Conservation (phyloP, 345 rosid genomes). For the Salix koriyanagi region DNA sequence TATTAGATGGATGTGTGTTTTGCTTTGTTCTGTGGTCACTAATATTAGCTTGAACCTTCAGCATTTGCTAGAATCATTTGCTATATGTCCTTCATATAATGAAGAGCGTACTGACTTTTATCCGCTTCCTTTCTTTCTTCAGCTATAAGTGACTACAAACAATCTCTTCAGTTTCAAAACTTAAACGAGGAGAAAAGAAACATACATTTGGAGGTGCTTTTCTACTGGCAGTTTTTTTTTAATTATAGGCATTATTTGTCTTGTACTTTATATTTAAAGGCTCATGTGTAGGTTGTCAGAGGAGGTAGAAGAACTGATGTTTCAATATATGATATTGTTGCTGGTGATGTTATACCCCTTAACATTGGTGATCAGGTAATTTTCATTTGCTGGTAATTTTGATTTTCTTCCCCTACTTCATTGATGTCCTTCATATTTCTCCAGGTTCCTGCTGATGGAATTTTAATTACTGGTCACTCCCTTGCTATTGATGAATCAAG, state of each 20-base stretch:
- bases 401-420: background rate
- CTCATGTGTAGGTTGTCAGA: constrained; percentile 59
- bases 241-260: background rate
- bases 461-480: constrained; percentile 84
- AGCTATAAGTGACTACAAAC: constrained; percentile 94
- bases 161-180: constrained; percentile 96
- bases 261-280: background rate
- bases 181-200: constrained; percentile 93
- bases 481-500: constrained; percentile 95
- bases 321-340: constrained; percentile 89
- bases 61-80: background rate
- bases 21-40: background rate
- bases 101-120: constrained; percentile 4
- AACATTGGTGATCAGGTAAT: constrained; percentile 92
- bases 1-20: background rate
- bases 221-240: background rate
- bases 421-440: background rate
- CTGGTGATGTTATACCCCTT: constrained; percentile 90
- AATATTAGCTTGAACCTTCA: background rate
- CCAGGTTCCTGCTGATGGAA: constrained; percentile 98
- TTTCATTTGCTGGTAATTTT: background rate
- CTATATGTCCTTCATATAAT: background rate
- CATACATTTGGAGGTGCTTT: constrained; percentile 79
- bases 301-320: constrained; percentile 81
- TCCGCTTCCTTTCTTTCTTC: constrained; percentile 14